These are phyloP conservation scores for Wickerhamiella vanderwaltii DNA, from an alignment of 805 yeast genomes.

Conservation along the genomic window DNA sequence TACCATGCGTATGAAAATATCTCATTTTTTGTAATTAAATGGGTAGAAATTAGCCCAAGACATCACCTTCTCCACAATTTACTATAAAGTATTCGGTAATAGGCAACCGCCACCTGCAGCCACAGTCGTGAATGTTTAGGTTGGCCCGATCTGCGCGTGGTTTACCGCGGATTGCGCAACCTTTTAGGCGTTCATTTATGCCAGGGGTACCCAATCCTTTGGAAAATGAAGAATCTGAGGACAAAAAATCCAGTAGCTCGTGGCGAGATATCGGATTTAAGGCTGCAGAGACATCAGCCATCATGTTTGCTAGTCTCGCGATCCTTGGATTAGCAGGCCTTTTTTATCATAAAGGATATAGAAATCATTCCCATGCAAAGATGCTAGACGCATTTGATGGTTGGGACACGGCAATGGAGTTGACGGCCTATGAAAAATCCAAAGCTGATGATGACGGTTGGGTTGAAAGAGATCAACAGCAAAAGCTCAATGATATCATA, in stretches of 20 bases:
- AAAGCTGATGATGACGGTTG: conserved; percentile 31
- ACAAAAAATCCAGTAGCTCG: conserved; percentile 1
- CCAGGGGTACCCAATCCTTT: conserved; percentile 3
- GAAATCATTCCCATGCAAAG: conserved; percentile 46
- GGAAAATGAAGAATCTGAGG: conserved; percentile 1
- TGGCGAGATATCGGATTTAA: conserved; percentile 14
- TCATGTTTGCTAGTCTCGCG: conserved; percentile 55
- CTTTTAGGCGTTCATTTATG: conserved; percentile 4
- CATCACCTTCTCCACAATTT: too few relatives aligned
- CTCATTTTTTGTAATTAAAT: too few relatives aligned
- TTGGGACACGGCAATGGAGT: conserved; percentile 53
- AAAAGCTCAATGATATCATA: conserved; percentile 49
- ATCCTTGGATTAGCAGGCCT: conserved; percentile 62
- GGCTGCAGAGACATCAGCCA: conserved; percentile 48
- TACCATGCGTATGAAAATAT: too few relatives aligned
- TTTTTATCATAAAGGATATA: conserved; percentile 53
- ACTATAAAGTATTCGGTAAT: too few relatives aligned
- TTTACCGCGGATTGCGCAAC: neutral
- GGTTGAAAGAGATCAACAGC: conserved; percentile 63
- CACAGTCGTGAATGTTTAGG: neutral
- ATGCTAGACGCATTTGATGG: conserved; percentile 54
- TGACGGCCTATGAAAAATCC: conserved; percentile 37
- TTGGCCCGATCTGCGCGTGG: neutral
- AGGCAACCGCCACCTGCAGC: neutral
- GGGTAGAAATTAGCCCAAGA: too few relatives aligned